Base-by-base conservation (phyloP, 306 rosid genomes). In the Cucurbita maxima region DNA sequence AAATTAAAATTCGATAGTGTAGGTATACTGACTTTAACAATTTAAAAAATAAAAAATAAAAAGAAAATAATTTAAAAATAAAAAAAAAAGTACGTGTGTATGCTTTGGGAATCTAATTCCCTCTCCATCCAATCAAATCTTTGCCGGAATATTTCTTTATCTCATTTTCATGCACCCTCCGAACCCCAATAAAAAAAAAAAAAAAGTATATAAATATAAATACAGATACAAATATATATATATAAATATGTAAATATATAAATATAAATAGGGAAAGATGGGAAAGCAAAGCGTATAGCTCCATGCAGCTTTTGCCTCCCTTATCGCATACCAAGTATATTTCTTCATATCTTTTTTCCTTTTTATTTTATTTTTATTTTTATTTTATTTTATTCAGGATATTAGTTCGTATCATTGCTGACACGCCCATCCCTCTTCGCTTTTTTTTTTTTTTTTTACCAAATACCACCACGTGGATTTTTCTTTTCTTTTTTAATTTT, bases 51-150 rank as follows among this genome's bases (percentile, higher is more conserved):
- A 22, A 67, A 1, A 63, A 64, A 63, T 8, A 10, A 6, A 13
- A 45, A 63, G 8, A n/a, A 16, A 22, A 22, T 22, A 22, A 22
- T 22, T 22, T 22, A 6, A 43, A 9, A 41, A 38, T 0, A 36
- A 2, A 10, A 19, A 13, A 15, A 18, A 71, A 75, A 44, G 38
- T 40, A 16, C 43, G 69, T 75, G 76, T 51, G 55, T 71, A 68
- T 72, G 79, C 75, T 57, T 64, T 77, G n/a, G 86, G 84, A 83
- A 83, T 83, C 86, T 83, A 83, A 80, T 83, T 80, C 86, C 83
- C 86, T 67, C 72, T 20, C 79, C 57, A 69, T 77, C 86, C 75
- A 75, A 75, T 80, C 86, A 77, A 30, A 75, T 75, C 82, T 80
- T 72, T 72, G 76, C 73, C 76, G 80, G 86, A 80, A 83, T 78